Evolutionary conservation across 2,329 filamentous ascomycete genomes (phyloP), one percentile per base, ranked within the genome.

Genomic region (Metarhizium sp.): DNA sequence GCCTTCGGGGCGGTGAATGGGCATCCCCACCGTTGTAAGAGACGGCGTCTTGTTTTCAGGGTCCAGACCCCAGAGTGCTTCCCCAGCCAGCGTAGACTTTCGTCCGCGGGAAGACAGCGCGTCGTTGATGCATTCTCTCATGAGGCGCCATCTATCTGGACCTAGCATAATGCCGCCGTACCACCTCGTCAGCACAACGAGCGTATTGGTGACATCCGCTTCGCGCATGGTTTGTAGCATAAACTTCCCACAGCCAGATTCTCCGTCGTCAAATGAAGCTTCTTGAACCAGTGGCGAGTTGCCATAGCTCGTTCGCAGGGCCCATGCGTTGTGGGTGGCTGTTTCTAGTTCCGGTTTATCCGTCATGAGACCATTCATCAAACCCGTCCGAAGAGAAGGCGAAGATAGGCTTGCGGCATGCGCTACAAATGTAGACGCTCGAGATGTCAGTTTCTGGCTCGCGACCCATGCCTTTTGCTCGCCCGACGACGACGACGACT

Each of bases 1-100:
- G 5, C 79, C 79, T 63, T 92, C 85, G 1, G 91, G 85, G 18
- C 82, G 82, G 63, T 91, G 85, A 29, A 92, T 87, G 1, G 88
- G 85, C 70, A 94, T 81, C 2, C 81, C 79, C 16, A 70, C 67
- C 32, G 70, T 69, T 4, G 71, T 67, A 49, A 67, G 70, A 3
- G 63, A 58, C n/a, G 69, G 67, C 52, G 69, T 74, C 68, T 75
- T 75, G 6, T 75, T 75, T 57, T 82, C 78, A 0, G 78, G 64
- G 60, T 85, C 81, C 14, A 85, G 67, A 0, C 78, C 82, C 82
- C 82, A 86, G 2, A 85, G 69, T 2, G 82, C 78, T 59, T 84
- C 81, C 1, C 76, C 76, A 54, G 66, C 58, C 4, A 71, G 62
- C 4, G 59, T 68, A 14, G 64, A 36, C 67, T 74, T 62, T 66